Base-by-base conservation (phyloP, 2,329 filamentous ascomycete species). In the Colletotrichum lupini region DNA sequence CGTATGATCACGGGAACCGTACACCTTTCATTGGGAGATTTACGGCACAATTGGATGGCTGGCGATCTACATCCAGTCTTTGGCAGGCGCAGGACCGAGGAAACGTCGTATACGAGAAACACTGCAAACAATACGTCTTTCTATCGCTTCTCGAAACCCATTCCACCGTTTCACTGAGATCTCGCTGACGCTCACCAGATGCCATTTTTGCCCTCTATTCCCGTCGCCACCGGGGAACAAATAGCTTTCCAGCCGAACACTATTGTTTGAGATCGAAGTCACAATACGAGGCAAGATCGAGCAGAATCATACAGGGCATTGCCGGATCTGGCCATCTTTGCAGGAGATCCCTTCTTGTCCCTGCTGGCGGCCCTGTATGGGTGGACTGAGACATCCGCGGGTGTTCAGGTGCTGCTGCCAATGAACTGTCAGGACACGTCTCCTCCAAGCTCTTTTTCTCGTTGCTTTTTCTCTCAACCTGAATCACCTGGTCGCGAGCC, bases 341-440 rank as follows among this genome's bases (percentile, higher is more conserved):
- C 68, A 14, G 49, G 30, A 22, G 11, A 42, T 22, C 14, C n/a
- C 16, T 63, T 66, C 24, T 46, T 35, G 22, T 19, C 37, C 22
- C 12, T 19, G 42, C 42, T n/a, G 42, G 24, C 52, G 22, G 53
- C 53, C 22, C 16, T 60, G 24, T 53, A 32, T 69, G 59, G 46
- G 52, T 56, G 59, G 49, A 11, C 22, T 60, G 55, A 65, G 66
- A 73, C 66, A 64, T 52, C 60, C 37, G 26, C 30, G 16, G 60
- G 56, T 53, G 32, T 24, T 9, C 24, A 60, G 35, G 16, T 37
- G 52, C 58, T 37, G 52, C 58, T 22, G 37, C 26, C 52, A 57
- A 61, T 68, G 70, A 69, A 59, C 66, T 73, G 70, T 65, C 59
- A 69, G 57, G 24, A 60, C 53, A 55, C 35, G 59, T 73, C 66